These are phyloP conservation scores for Eutreptiella sp. DNA, from an alignment of 208 protist species.

Conservation along the genomic window DNA sequence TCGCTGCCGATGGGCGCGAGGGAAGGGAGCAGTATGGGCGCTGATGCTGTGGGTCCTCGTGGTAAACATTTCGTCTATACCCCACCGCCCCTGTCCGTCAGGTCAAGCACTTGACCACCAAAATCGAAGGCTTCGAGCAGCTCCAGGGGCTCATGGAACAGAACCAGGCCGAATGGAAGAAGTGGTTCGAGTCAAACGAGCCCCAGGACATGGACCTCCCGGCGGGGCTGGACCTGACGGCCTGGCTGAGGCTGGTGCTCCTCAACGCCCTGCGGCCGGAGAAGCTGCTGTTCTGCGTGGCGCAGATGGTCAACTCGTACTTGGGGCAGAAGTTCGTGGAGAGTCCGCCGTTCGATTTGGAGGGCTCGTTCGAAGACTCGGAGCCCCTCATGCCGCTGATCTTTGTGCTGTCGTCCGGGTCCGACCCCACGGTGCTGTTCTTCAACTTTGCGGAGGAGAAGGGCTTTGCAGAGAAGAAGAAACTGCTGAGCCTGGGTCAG, in stretches of 20 bases:
- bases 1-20: too few species aligned
- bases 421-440: constrained; percentile 48
- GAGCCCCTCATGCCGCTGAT: constrained; percentile 43
- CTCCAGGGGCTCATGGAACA: not conserved
- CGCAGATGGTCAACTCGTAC: constrained; percentile 2
- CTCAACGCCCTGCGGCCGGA: constrained; percentile 37
- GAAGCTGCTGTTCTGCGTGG: constrained; percentile 38
- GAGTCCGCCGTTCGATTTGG: constrained; percentile 29
- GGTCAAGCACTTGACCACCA: too few species aligned
- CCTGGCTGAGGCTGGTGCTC: constrained; percentile 41
- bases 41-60: too few species aligned
- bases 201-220: constrained; percentile 9
- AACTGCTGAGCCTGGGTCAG: constrained; percentile 52
- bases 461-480: constrained; percentile 34
- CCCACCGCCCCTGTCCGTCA: too few species aligned
- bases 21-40: too few species aligned
- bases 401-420: constrained; percentile 57
- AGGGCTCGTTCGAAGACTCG: constrained; percentile 40
- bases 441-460: constrained; percentile 41
- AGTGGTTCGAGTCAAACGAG: constrained; percentile 3
- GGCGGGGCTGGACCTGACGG: constrained; percentile 7
- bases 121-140: too few species aligned
- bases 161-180: not conserved
- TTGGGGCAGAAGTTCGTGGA: constrained; percentile 26
- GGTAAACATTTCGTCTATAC: too few species aligned